These are phyloP conservation scores for Hordeum pubiflorum DNA, from an alignment of 202 grass and related monocot species.

Conservation along the genomic window DNA sequence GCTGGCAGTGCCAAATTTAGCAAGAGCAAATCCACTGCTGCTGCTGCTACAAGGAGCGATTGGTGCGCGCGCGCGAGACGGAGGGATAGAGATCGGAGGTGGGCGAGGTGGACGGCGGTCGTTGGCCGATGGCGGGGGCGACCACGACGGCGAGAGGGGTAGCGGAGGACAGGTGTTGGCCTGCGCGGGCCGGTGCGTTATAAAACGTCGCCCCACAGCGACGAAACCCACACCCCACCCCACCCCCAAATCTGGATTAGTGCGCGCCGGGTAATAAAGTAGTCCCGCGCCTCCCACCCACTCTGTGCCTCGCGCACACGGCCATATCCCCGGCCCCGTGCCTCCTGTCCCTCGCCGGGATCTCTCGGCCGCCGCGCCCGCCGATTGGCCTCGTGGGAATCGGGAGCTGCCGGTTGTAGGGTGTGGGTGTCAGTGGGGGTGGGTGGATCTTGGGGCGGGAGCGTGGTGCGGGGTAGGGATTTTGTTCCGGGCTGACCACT, in stretches of 20 bases:
- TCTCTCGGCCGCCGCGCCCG: neutral
- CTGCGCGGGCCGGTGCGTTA: neutral
- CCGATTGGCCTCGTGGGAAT: neutral
- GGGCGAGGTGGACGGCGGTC: constrained; percentile 14
- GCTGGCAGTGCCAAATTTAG: neutral
- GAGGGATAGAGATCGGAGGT: neutral
- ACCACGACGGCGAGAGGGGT: constrained; percentile 2
- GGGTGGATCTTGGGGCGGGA: too few relatives aligned
- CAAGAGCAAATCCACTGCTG: neutral
- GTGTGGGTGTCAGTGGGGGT: neutral
- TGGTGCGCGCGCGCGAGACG: neutral
- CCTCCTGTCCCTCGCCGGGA: neutral
- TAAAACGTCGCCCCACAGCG: constrained; percentile 13
- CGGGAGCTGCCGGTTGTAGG: neutral
- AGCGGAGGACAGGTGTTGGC: constrained; percentile 34
- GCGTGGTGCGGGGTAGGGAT: neutral
- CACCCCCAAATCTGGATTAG: constrained; percentile 1
- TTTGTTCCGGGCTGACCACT: neutral
- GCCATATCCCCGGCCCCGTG: neutral
- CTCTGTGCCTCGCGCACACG: constrained; percentile 24
- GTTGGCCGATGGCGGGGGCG: constrained; percentile 15
- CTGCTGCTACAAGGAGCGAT: neutral
- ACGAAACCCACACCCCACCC: neutral
- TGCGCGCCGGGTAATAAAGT: constrained; percentile 37
- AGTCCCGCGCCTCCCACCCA: neutral